Evolutionary conservation across 1,284 basidiomycete species (phyloP).

Genomic region (Pterulicium gracile): DNA sequence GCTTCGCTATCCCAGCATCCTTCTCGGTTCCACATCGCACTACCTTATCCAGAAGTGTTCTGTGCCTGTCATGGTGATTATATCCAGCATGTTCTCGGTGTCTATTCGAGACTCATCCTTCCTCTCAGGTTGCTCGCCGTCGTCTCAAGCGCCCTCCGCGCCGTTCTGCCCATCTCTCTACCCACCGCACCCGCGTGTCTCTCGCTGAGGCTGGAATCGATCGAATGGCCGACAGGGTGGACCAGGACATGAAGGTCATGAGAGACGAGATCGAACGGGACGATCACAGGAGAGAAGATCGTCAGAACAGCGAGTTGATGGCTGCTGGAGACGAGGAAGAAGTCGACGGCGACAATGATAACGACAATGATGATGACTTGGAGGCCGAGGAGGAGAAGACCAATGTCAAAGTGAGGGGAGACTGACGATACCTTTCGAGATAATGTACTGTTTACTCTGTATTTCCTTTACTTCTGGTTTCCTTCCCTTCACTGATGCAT

Average conservation of each 20-base stretch:
- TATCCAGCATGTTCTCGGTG: not conserved
- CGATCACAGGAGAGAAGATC: slow-evolving; percentile 36
- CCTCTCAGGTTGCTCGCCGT: slow-evolving; percentile 54
- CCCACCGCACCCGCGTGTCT: slow-evolving; percentile 63
- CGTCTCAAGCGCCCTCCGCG: slow-evolving; percentile 67
- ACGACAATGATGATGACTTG: slow-evolving; percentile 2
- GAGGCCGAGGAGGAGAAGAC: slow-evolving; percentile 3
- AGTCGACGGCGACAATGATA: slow-evolving; percentile 5
- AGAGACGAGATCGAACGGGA: slow-evolving; percentile 58
- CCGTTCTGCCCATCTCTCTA: slow-evolving; percentile 52
- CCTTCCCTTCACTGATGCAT: not conserved
- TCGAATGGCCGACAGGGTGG: slow-evolving; percentile 61
- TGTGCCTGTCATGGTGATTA: slow-evolving; percentile 75
- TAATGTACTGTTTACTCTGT: not conserved
- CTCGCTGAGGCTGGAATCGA: slow-evolving; percentile 83
- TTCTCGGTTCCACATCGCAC: slow-evolving; percentile 94
- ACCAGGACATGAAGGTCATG: slow-evolving; percentile 62
- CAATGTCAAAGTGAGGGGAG: not conserved
- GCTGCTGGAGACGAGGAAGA: slow-evolving; percentile 14
- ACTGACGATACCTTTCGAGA: not conserved
- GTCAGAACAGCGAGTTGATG: slow-evolving; percentile 15
- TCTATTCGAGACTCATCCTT: not conserved
- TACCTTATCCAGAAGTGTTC: slow-evolving; percentile 92
- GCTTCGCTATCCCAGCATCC: slow-evolving; percentile 46
- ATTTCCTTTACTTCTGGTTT: not conserved